phyloP scores from a whole-genome alignment of 176 grass and related monocot species.

The Paspalum vaginatum region DNA sequence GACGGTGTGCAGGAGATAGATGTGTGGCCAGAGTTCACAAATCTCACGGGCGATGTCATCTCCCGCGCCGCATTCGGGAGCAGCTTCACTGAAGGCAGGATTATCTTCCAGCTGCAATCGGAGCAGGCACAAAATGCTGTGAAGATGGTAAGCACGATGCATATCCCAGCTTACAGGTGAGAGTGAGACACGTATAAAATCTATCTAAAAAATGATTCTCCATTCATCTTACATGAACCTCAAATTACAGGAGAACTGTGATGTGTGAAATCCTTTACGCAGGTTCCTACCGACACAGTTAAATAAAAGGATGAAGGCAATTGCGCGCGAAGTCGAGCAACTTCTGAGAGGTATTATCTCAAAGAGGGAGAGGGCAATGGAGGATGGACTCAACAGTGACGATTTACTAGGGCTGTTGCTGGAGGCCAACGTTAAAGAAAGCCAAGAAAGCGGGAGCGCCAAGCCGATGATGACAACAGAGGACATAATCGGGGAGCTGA shows the following conservation, averaged over 20 bases:
- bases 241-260: neutral
- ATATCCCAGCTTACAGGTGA: constrained; percentile 51
- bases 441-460: constrained; percentile 34
- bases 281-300: constrained; percentile 58
- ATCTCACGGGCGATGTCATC: constrained; percentile 52
- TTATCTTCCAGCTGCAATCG: constrained; percentile 55
- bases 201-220: neutral
- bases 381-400: constrained; percentile 1
- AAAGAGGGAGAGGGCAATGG: constrained; percentile 48
- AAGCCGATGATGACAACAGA: constrained; percentile 54
- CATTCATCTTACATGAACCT: neutral
- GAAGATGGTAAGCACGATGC: neutral
- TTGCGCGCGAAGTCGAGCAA: constrained; percentile 27
- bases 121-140: constrained; percentile 49
- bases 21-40: constrained; percentile 65
- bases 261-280: neutral
- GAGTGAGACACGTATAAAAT: no score
- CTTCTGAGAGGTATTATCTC: constrained; percentile 52
- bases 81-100: constrained; percentile 58
- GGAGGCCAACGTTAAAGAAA: constrained; percentile 44
- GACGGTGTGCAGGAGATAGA: constrained; percentile 50
- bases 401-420: constrained; percentile 67
- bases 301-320: constrained; percentile 50
- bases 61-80: constrained; percentile 67
- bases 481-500: constrained; percentile 68